Conservation (phyloP, 257 asterid genomes). For the Vinca minor region DNA sequence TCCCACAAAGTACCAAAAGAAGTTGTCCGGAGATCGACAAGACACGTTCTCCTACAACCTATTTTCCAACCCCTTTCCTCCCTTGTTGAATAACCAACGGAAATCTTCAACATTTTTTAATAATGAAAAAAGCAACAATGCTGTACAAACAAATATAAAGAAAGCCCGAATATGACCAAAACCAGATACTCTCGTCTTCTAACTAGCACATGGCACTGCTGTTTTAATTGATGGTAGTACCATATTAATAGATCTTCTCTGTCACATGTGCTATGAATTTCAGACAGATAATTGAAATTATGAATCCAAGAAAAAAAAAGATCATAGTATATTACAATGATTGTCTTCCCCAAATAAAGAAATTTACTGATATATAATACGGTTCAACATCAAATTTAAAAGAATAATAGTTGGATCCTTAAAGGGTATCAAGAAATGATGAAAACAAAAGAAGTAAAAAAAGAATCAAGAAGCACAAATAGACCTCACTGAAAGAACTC, state of each 20-base stretch:
- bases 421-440: background rate
- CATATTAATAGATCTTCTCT: background rate
- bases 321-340: background rate
- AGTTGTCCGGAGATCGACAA: too few relatives aligned
- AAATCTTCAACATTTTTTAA: background rate
- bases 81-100: background rate
- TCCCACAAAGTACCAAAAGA: too few relatives aligned
- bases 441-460: too few relatives aligned
- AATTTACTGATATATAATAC: background rate
- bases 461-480: too few relatives aligned
- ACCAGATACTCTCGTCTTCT: background rate
- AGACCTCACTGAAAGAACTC: slow-evolving; percentile 8
- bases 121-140: background rate
- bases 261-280: too few relatives aligned
- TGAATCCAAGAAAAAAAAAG: too few relatives aligned
- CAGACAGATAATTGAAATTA: too few relatives aligned
- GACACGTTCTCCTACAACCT: too few relatives aligned
- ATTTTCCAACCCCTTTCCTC: too few relatives aligned
- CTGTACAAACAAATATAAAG: too few relatives aligned
- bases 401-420: slow-evolving; percentile 1
- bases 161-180: background rate
- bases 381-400: background rate
- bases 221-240: background rate
- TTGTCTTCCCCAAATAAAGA: background rate
- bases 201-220: slow-evolving; percentile 6